Percentiles rank a stretch among this genome's conserved stretches.
Conservation (phyloP, 1,139 yeast species). For the Insectozyma bohioensis region DNA sequence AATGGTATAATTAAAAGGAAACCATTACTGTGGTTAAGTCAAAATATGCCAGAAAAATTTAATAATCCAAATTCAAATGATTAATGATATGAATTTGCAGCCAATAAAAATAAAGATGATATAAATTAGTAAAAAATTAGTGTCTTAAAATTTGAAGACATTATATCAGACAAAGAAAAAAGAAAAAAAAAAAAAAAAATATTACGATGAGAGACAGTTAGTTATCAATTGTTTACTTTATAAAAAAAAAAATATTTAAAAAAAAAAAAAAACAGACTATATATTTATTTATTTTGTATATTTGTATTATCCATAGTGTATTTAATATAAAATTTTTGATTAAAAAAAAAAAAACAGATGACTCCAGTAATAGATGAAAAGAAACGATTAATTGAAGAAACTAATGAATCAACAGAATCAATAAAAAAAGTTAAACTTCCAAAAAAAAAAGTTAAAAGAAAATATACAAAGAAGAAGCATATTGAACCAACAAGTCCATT, state of each 20-base stretch:
- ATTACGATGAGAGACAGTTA: background rate
- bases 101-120: constrained; percentile 2
- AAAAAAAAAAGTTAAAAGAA: constrained; percentile 17
- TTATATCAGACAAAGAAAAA: background rate
- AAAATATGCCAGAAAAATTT: constrained; percentile 36
- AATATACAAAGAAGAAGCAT: constrained; percentile 50
- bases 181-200: constrained; percentile 2
- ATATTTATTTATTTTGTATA: background rate
- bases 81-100: constrained; percentile 4
- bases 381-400: constrained; percentile 10
- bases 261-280: too few species aligned
- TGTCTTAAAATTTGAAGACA: background rate
- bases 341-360: background rate
- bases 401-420: constrained; percentile 1
- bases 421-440: constrained; percentile 15
- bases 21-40: constrained; percentile 39
- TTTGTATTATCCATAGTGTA: background rate
- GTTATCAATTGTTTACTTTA: background rate
- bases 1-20: constrained; percentile 34
- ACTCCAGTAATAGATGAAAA: constrained; percentile 8
- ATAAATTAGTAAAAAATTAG: background rate
- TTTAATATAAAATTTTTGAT: background rate
- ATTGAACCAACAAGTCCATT: constrained; percentile 77
- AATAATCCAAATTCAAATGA: constrained; percentile 6
- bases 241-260: too few species aligned